Evolutionary conservation across 108 stramenopile genomes (phyloP).

Genomic region (Hondaea fermentalgiana): DNA sequence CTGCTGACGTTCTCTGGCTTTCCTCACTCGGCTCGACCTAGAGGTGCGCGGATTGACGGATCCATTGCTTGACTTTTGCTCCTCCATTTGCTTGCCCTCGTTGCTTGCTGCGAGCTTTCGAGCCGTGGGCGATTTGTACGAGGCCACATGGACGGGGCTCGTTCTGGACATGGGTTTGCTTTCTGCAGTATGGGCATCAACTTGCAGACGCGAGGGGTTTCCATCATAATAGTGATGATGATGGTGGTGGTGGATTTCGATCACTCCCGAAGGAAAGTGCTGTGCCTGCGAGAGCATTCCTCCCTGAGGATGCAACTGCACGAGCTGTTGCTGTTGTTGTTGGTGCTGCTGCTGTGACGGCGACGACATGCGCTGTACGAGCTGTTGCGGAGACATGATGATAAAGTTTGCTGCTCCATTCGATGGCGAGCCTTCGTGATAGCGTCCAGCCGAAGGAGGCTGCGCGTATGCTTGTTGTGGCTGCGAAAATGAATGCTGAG

Average conservation of each 20-base stretch:
- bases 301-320: background rate
- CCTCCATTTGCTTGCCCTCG: background rate
- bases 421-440: background rate
- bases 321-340: background rate
- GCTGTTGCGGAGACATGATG: background rate
- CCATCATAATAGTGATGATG: constrained; percentile 11
- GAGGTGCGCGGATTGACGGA: too few relatives aligned
- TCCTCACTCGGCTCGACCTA: too few relatives aligned
- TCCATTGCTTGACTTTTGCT: too few relatives aligned
- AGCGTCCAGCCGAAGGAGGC: background rate
- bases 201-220: background rate
- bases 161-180: background rate
- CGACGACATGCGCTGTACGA: background rate
- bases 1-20: too few relatives aligned
- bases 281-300: background rate
- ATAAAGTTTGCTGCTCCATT: background rate
- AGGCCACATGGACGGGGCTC: background rate
- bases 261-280: background rate
- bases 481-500: too few relatives aligned
- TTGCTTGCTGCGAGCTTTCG: background rate
- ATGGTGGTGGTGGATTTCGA: background rate
- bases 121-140: background rate
- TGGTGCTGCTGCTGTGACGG: background rate
- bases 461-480: too few relatives aligned
- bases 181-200: background rate